These are phyloP conservation scores for Panus rudis DNA, from an alignment of 768 basidiomycete genomes.

Conservation along the genomic window DNA sequence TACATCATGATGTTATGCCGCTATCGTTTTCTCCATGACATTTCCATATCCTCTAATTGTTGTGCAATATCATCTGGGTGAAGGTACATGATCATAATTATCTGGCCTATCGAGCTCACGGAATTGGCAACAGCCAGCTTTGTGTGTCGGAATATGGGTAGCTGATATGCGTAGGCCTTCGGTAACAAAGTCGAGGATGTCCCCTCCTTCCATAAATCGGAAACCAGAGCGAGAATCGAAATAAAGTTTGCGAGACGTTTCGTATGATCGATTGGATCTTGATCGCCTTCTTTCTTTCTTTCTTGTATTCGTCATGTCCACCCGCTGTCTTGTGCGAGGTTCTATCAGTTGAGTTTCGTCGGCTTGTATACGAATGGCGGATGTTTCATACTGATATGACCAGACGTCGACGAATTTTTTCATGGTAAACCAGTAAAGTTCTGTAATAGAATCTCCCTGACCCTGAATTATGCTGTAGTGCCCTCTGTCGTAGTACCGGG, in stretches of 20 bases:
- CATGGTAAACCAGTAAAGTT: constrained; percentile 6
- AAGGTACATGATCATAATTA: neutral
- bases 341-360: constrained; percentile 9
- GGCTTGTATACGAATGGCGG: neutral
- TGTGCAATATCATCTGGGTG: neutral
- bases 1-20: neutral
- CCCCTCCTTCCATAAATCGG: no score
- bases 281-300: no score
- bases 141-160: no score
- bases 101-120: no score
- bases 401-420: constrained; percentile 17
- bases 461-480: constrained; percentile 27
- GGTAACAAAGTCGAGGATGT: no score
- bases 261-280: no score
- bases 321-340: constrained; percentile 9
- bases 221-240: no score
- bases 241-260: no score
- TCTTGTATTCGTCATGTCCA: no score
- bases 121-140: no score
- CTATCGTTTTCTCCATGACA: constrained; percentile 1
- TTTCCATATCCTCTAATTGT: neutral
- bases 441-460: neutral
- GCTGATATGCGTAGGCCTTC: no score
- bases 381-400: neutral
- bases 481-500: constrained; percentile 47